Evolutionary conservation across 345 rosid species (phyloP).

Genomic region (Eucalyptus cloeziana): DNA sequence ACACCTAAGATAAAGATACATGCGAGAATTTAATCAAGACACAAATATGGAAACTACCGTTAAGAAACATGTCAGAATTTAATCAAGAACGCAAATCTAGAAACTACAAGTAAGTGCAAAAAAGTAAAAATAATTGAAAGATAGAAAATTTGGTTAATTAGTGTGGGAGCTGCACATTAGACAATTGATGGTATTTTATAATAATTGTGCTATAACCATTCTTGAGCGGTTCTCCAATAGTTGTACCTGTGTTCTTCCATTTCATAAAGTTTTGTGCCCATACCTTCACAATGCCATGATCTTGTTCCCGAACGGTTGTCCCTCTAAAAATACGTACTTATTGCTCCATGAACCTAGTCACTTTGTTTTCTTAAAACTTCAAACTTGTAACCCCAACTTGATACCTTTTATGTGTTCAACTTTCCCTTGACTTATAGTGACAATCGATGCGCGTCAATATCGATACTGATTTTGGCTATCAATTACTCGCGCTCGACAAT

Average conservation of each 20-base stretch:
- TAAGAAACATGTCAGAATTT: neutral
- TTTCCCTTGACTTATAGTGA: neutral
- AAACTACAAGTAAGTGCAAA: neutral
- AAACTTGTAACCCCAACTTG: neutral
- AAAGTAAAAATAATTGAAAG: neutral
- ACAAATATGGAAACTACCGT: too few relatives aligned
- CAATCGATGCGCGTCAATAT: neutral
- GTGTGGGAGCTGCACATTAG: neutral
- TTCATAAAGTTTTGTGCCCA: neutral
- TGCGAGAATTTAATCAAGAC: neutral
- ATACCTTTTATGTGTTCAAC: neutral
- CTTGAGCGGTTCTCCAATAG: neutral
- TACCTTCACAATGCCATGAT: neutral
- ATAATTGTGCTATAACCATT: neutral
- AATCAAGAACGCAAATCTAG: fast-evolving
- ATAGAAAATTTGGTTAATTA: neutral
- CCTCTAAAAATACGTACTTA: neutral
- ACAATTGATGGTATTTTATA: too few relatives aligned
- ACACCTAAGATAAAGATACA: neutral
- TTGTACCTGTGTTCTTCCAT: neutral
- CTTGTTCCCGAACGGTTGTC: neutral
- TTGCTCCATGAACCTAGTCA: neutral
- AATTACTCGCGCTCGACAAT: neutral
- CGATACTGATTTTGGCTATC: neutral
- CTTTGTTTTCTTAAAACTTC: neutral